A percentile compares a stretch with the other conserved stretches of the same genome.
Evolutionary conservation across 768 basidiomycete species (phyloP).

Genomic region (Boletus eberwhitei): DNA sequence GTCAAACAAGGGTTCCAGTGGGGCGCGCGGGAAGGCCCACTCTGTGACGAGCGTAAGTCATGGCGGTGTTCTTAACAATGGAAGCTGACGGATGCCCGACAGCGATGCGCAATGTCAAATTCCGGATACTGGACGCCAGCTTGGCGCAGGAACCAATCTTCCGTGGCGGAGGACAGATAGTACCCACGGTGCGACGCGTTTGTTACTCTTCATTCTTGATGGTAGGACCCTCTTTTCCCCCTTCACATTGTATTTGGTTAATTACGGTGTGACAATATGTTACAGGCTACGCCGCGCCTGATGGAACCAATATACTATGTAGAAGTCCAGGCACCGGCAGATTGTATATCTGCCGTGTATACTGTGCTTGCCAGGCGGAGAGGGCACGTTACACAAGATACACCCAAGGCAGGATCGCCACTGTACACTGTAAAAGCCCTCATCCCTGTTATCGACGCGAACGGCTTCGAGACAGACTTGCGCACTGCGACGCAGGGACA

Average conservation of each 20-base stretch:
- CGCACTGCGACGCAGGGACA: slow-evolving; percentile 97
- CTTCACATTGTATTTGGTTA: neutral
- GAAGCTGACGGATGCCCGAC: slow-evolving; percentile 1
- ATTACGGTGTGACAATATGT: neutral
- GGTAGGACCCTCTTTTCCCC: slow-evolving; percentile 48
- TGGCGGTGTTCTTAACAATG: neutral
- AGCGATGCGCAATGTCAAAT: slow-evolving; percentile 99
- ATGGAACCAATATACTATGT: slow-evolving; percentile 99
- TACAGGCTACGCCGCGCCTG: slow-evolving; percentile 85
- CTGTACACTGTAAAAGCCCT: slow-evolving; percentile 97
- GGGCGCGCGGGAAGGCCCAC: slow-evolving; percentile 95
- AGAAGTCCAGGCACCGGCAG: slow-evolving; percentile 98
- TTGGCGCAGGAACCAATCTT: slow-evolving; percentile 95
- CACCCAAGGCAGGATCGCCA: slow-evolving; percentile 96
- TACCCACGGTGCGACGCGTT: slow-evolving; percentile 96
- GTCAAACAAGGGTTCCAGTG: slow-evolving; percentile 99
- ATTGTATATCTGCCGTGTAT: slow-evolving; percentile 98
- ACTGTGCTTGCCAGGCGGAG: slow-evolving; percentile 97
- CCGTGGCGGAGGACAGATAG: slow-evolving; percentile 97
- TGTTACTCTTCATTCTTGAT: slow-evolving; percentile 99
- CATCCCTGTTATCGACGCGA: slow-evolving; percentile 97
- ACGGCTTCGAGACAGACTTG: slow-evolving; percentile 98
- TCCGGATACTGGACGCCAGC: slow-evolving; percentile 89
- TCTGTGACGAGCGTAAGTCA: slow-evolving; percentile 96
- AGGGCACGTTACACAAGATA: slow-evolving; percentile 99